Evolutionary conservation across 257 asterid species (phyloP), one percentile per base, ranked within the genome.

Genomic region (Penstemon eatonii): DNA sequence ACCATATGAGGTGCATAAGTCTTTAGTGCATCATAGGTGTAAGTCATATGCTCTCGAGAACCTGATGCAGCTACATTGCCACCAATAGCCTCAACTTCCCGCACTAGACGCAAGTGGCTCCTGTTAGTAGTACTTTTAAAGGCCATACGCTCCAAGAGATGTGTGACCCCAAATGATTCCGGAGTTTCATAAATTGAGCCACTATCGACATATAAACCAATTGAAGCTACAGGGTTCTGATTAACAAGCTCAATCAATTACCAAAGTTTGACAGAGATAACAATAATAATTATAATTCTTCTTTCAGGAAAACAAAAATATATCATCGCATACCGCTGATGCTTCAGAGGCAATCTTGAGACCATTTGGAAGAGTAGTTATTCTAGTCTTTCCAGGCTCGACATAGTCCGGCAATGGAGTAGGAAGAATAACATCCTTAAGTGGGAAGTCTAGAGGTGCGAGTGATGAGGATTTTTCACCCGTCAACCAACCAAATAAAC

Each of bases 81-180:
- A 72, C 99, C 97, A 80, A 91, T 85, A 56, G 99, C 96, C 87
- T 93, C 99, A 56, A 93, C 82, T 82, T 93, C 97, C 70, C 96
- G 79, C 56, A 93, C 92, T 55, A 84, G 54, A 42, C 97, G 91
- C 80, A 94, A 79, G 75, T 89, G 96, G 78, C 96, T 89, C 72
- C 95, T 75, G 71, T 94, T 90, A 53, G 73, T 74, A 62, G 99
- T 89, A 75, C 89, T 94, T 80, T 94, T 94, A 79, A 89, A 89
- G 76, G 97, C 91, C 96, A 94, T 91, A 10, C 96, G 96, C 75
- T 94, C 96, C 83, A 90, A 74, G 56, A 94, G 89, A 76, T 90
- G 99, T 7, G 97, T 83, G 73, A 75, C 86, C 56, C 99, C 99
- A 76, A 74, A 90, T 10, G 92, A 68, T 55, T 61, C 83, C 4